Conservation (phyloP, 139 green algal species). For the Astrephomene gubernaculifera region DNA sequence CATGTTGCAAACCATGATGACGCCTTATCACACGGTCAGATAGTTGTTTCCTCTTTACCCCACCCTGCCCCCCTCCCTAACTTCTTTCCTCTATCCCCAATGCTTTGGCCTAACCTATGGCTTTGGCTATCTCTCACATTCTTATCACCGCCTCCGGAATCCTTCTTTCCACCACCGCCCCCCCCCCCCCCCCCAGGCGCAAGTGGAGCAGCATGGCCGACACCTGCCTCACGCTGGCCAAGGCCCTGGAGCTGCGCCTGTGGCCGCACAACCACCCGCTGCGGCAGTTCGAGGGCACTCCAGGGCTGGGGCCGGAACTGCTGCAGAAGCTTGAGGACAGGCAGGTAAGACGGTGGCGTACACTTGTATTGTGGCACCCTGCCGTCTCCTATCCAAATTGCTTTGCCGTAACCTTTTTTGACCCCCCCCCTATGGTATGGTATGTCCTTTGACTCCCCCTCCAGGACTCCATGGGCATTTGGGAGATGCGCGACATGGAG, state of each 20-base stretch:
- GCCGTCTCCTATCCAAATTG: no score
- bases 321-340: constrained; percentile 76
- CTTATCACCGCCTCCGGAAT: no score
- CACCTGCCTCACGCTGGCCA: constrained; percentile 49
- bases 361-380: no score
- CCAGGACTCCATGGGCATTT: constrained; percentile 66
- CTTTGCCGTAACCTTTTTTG: no score
- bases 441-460: not conserved
- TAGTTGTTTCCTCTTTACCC: no score
- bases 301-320: constrained; percentile 74
- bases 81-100: no score
- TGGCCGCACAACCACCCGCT: constrained; percentile 94
- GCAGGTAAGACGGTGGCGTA: not conserved
- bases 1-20: no score
- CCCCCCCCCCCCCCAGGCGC: constrained; percentile 16
- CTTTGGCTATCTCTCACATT: no score
- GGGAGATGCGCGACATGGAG: constrained; percentile 89
- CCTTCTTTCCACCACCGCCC: not conserved
- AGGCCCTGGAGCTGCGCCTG: constrained; percentile 86
- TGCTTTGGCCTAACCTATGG: no score
- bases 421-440: not conserved
- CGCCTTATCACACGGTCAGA: no score
- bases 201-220: constrained; percentile 57
- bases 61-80: no score
- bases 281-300: constrained; percentile 83